These are phyloP conservation scores for Lepiota brunneoincarnata DNA, from an alignment of 768 basidiomycete species.

Conservation along the genomic window DNA sequence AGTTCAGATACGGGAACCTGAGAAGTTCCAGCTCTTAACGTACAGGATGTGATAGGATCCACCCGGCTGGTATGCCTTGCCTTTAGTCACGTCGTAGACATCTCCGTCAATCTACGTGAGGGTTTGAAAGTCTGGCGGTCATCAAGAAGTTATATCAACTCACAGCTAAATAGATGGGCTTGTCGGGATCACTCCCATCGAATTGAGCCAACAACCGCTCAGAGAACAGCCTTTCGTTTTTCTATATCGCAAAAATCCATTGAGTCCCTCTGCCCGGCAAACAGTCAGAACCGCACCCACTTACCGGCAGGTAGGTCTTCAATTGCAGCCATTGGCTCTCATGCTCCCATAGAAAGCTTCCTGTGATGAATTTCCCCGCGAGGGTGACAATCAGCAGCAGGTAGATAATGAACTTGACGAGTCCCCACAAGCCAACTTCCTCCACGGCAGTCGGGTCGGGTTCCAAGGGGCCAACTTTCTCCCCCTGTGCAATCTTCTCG, in stretches of 20 bases:
- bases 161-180: slow-evolving; percentile 85
- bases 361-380: slow-evolving; percentile 81
- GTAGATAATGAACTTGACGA: slow-evolving; percentile 70
- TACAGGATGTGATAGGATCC: slow-evolving; percentile 79
- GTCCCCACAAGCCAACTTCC: slow-evolving; percentile 61
- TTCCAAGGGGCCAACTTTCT: slow-evolving; percentile 70
- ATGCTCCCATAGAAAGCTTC: slow-evolving; percentile 85
- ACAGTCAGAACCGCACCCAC: slow-evolving; percentile 16
- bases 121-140: slow-evolving; percentile 10
- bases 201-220: slow-evolving; percentile 62
- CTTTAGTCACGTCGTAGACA: slow-evolving; percentile 88
- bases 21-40: slow-evolving; percentile 21
- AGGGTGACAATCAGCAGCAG: slow-evolving; percentile 50
- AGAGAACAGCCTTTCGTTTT: slow-evolving; percentile 69
- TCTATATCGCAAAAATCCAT: slow-evolving; percentile 27
- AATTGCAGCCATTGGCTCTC: slow-evolving; percentile 59
- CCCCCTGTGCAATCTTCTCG: slow-evolving; percentile 71
- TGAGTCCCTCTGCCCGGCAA: not conserved
- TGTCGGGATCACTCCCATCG: slow-evolving; percentile 60
- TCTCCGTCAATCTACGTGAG: slow-evolving; percentile 77
- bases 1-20: slow-evolving; percentile 17
- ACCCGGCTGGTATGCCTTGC: slow-evolving; percentile 82
- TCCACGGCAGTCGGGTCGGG: slow-evolving; percentile 68
- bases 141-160: slow-evolving; percentile 12
- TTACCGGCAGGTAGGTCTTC: slow-evolving; percentile 65